phyloP scores from a whole-genome alignment of 2,329 filamentous ascomycete genomes.

The Botrytis elliptica region DNA sequence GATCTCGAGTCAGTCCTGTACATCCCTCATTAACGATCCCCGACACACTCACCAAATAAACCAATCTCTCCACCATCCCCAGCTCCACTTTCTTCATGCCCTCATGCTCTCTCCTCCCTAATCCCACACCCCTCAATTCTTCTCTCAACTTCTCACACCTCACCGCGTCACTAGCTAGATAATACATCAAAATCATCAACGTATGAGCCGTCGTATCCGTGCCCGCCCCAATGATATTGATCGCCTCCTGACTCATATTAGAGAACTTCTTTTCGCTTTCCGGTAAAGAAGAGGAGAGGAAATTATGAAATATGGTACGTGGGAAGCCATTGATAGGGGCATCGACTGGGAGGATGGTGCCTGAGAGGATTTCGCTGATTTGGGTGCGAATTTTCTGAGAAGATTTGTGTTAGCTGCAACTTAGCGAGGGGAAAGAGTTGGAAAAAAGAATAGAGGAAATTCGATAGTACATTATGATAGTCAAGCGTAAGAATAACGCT shows the following conservation, averaged over 20 bases:
- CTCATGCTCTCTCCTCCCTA: background rate
- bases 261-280: slow-evolving; percentile 25
- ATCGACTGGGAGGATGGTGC: slow-evolving; percentile 14
- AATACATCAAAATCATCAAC: slow-evolving; percentile 23
- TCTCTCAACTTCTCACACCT: slow-evolving; percentile 23
- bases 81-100: slow-evolving; percentile 9
- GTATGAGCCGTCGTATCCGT: slow-evolving; percentile 28
- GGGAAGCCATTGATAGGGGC: slow-evolving; percentile 8
- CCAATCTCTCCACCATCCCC: slow-evolving; percentile 29
- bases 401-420: background rate
- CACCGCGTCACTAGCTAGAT: slow-evolving; percentile 25
- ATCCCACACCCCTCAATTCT: slow-evolving; percentile 24
- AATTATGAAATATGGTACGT: slow-evolving; percentile 28
- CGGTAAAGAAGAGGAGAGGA: slow-evolving; percentile 27
- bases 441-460: background rate
- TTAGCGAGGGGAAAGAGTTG: rapidly evolving
- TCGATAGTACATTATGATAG: background rate
- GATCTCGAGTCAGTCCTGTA: background rate
- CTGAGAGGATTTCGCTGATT: slow-evolving; percentile 10
- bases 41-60: background rate
- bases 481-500: background rate
- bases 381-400: slow-evolving; percentile 14
- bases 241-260: slow-evolving; percentile 29
- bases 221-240: slow-evolving; percentile 30
- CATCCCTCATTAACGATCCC: background rate